Conservation (phyloP, 495 filamentous ascomycete species). For the Talaromyces proteolyticus region DNA sequence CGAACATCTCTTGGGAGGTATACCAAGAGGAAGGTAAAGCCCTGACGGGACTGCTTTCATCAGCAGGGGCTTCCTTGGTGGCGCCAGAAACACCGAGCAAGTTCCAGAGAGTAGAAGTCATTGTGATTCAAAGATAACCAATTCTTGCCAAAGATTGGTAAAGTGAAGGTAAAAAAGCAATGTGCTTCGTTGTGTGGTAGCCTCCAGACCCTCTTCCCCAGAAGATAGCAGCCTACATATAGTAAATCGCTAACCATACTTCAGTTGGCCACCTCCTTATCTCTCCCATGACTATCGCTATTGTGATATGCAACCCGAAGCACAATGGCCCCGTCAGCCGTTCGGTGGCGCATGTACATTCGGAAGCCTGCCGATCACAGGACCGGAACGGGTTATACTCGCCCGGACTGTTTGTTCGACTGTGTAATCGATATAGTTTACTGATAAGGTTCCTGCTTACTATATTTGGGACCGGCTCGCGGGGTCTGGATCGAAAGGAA, state of each 20-base stretch:
- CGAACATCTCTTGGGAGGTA: slow-evolving; percentile 40
- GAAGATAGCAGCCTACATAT: background rate
- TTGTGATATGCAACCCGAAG: background rate
- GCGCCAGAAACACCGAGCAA: slow-evolving; percentile 17
- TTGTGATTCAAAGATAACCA: background rate
- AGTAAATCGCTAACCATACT: too few relatives aligned
- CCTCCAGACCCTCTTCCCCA: background rate
- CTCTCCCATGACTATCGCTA: background rate
- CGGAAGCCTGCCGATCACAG: slow-evolving; percentile 15
- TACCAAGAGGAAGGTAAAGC: slow-evolving; percentile 46
- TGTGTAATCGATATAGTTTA: background rate
- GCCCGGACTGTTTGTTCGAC: background rate
- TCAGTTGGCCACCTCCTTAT: too few relatives aligned
- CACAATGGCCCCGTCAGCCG: background rate
- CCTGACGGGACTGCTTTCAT: slow-evolving; percentile 14
- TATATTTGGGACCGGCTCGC: too few relatives aligned
- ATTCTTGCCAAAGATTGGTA: too few relatives aligned
- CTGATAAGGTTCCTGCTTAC: background rate
- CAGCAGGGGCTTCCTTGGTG: background rate
- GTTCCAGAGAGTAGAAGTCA: slow-evolving; percentile 12
- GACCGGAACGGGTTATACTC: slow-evolving; percentile 13
- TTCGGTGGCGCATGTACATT: background rate
- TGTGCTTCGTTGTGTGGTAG: too few relatives aligned
- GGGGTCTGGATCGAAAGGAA: background rate
- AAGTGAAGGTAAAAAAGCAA: too few relatives aligned